phyloP scores from a whole-genome alignment of 768 basidiomycete species.

The Lyophyllum decastes region DNA sequence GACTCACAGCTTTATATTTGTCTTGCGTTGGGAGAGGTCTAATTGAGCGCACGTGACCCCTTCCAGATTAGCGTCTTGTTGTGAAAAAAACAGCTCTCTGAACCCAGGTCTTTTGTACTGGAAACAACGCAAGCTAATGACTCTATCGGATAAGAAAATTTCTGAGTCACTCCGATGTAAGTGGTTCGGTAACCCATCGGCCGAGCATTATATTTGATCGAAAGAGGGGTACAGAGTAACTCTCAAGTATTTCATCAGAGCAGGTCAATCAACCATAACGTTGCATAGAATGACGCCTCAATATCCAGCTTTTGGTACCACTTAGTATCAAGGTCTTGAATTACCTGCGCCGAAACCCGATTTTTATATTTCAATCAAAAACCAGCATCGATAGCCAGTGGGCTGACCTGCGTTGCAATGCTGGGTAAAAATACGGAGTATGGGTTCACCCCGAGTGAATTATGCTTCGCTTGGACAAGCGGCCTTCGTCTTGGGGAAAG shows the following conservation, averaged over 20 bases:
- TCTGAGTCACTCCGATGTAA: background rate
- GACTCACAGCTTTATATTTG: slow-evolving; percentile 1
- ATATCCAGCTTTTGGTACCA: background rate
- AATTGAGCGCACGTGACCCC: slow-evolving; percentile 14
- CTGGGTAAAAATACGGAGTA: too few relatives aligned
- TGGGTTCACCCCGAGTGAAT: too few relatives aligned
- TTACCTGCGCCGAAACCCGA: too few relatives aligned
- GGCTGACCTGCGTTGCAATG: too few relatives aligned
- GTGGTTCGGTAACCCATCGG: background rate
- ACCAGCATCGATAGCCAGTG: too few relatives aligned
- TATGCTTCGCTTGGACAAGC: too few relatives aligned
- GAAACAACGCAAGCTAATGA: background rate
- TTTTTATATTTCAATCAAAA: too few relatives aligned
- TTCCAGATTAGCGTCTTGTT: background rate
- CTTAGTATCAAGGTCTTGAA: too few relatives aligned
- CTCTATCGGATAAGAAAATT: slow-evolving; percentile 4
- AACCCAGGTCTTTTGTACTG: background rate
- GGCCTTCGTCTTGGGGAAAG: too few relatives aligned
- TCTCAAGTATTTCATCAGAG: background rate
- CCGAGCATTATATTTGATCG: background rate
- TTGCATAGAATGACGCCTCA: too few relatives aligned
- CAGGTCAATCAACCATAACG: background rate
- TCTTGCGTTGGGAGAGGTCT: background rate
- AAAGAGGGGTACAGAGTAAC: background rate
- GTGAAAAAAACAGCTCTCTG: too few relatives aligned